phyloP scores from a whole-genome alignment of 1,284 basidiomycete genomes.

The Leccinum fuscescens region DNA sequence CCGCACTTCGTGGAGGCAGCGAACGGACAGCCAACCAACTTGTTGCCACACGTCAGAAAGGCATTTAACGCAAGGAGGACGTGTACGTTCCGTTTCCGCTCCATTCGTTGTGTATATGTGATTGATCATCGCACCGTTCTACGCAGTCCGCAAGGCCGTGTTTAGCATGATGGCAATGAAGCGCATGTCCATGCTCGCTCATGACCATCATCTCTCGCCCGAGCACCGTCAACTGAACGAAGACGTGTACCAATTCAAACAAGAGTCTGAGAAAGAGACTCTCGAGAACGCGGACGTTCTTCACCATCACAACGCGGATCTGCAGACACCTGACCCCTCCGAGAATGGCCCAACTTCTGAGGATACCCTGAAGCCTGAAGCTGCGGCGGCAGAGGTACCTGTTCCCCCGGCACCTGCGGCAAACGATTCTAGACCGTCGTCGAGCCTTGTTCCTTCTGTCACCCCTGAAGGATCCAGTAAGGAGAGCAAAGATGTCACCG shows the following conservation, averaged over 20 bases:
- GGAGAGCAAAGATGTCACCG: conserved; percentile 26
- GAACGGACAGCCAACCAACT: conserved; percentile 69
- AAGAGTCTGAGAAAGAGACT: conserved; percentile 69
- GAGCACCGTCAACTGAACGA: conserved; percentile 55
- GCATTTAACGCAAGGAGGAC: conserved; percentile 85
- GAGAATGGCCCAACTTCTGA: conserved; percentile 8
- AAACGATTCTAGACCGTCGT: conserved; percentile 1
- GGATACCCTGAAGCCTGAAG: conserved; percentile 24
- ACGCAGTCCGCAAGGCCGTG: conserved; percentile 80
- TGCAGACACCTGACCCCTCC: background rate
- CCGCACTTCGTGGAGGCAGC: conserved; percentile 73
- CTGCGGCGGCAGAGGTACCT: conserved; percentile 30
- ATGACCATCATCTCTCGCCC: conserved; percentile 34
- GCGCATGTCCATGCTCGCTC: conserved; percentile 61
- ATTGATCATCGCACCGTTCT: conserved; percentile 3
- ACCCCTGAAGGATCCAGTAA: conserved; percentile 10
- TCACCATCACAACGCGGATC: conserved; percentile 45
- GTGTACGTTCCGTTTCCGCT: conserved; percentile 51
- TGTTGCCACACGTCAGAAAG: conserved; percentile 86
- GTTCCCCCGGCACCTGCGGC: conserved; percentile 15
- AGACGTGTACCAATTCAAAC: conserved; percentile 71
- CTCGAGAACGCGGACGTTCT: conserved; percentile 44
- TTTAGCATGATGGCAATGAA: conserved; percentile 83
- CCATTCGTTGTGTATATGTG: background rate
- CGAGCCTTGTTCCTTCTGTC: conserved; percentile 2